Percentiles rank a stretch among this genome's conserved stretches.
These are phyloP conservation scores for Neodidymelliopsis sp. DNA, from an alignment of 2,329 filamentous ascomycete genomes.

Conservation along the genomic window DNA sequence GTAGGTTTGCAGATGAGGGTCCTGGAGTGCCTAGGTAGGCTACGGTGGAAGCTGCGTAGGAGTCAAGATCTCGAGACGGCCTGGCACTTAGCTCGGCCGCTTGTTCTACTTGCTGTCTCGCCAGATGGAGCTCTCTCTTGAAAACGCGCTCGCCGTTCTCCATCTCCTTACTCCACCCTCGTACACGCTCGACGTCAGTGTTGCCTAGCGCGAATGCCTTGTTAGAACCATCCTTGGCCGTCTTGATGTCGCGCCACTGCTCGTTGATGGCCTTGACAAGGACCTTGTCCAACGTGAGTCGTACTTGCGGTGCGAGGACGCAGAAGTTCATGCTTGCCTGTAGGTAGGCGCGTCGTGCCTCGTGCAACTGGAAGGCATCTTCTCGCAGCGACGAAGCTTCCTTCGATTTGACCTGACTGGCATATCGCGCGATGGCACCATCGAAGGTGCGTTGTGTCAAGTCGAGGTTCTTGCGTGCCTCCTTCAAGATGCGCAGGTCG, in stretches of 20 bases:
- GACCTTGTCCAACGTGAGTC: constrained; percentile 83
- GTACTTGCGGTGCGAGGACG: constrained; percentile 83
- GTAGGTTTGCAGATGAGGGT: constrained; percentile 61
- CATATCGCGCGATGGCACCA: constrained; percentile 79
- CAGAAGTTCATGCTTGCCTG: constrained; percentile 95
- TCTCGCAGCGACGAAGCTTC: constrained; percentile 90
- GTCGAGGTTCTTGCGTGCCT: constrained; percentile 78
- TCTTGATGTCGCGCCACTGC: constrained; percentile 85
- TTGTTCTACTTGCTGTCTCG: constrained; percentile 83
- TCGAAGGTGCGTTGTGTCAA: constrained; percentile 85
- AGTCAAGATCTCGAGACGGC: constrained; percentile 90
- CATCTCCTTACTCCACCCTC: constrained; percentile 94
- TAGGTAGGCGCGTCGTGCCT: constrained; percentile 87
- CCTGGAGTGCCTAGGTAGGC: constrained; percentile 76
- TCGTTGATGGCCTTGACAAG: constrained; percentile 85
- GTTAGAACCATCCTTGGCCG: constrained; percentile 70
- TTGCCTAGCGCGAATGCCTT: constrained; percentile 71
- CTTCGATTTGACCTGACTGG: constrained; percentile 88
- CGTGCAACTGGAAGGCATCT: constrained; percentile 94
- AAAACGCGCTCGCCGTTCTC: constrained; percentile 86
- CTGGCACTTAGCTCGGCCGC: constrained; percentile 72
- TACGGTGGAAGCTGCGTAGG: constrained; percentile 89
- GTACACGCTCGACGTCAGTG: constrained; percentile 86
- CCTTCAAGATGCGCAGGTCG: constrained; percentile 87
- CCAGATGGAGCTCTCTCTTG: constrained; percentile 78